Conservation (phyloP, 345 rosid species). For the Aurinia saxatilis region DNA sequence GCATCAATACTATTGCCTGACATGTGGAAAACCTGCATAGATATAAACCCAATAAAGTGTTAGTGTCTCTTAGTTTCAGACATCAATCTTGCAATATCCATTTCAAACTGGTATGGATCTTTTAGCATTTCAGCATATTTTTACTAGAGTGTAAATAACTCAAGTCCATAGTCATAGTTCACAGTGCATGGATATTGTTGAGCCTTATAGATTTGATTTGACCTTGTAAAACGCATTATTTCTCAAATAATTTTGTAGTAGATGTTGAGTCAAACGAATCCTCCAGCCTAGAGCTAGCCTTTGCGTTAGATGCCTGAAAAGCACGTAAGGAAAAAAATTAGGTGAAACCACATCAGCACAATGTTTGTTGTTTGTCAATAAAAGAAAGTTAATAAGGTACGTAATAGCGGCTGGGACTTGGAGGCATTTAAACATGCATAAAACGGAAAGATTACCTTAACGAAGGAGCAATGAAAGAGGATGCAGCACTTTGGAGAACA, state of each 20-base stretch:
- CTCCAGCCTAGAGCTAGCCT: slow-evolving; percentile 96
- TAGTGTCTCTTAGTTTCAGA: not conserved
- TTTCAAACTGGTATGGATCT: not conserved
- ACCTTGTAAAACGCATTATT: slow-evolving; percentile 98
- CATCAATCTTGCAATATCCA: not conserved
- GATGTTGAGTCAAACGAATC: slow-evolving; percentile 82
- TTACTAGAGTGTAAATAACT: not conserved
- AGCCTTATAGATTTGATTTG: slow-evolving; percentile 12
- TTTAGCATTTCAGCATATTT: not conserved
- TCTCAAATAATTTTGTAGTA: slow-evolving; percentile 78
- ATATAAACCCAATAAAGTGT: slow-evolving; percentile 4
- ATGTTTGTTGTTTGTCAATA: too few species aligned
- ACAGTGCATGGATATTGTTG: not conserved
- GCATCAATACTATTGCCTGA: slow-evolving; percentile 86
- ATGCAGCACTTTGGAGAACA: slow-evolving; percentile 92
- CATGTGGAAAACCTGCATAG: slow-evolving; percentile 73
- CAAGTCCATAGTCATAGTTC: slow-evolving; percentile 1
- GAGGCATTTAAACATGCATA: not conserved
- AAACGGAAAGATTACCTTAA: slow-evolving; percentile 45
- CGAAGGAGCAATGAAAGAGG: slow-evolving; percentile 91
- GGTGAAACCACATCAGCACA: slow-evolving; percentile 1
- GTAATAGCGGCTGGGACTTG: not conserved
- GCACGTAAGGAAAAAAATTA: not conserved
- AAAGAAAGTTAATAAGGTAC: too few species aligned
- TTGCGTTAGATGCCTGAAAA: slow-evolving; percentile 71